These are phyloP conservation scores for Oxyria digyna DNA, from an alignment of 148 eudicot genomes.

Conservation along the genomic window DNA sequence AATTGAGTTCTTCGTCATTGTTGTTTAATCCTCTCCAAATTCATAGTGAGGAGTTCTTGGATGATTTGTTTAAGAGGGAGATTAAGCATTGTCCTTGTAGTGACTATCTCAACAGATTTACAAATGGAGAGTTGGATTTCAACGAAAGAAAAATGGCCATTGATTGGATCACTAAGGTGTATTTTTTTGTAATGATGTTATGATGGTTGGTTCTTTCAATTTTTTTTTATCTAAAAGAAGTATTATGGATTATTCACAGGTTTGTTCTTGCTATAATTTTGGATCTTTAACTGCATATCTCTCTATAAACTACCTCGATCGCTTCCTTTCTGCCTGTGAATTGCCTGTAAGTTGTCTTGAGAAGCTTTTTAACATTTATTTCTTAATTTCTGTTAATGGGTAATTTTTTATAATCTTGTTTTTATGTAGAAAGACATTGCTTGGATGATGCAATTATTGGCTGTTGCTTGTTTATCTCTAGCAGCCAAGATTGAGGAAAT, in stretches of 20 bases:
- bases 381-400: no score
- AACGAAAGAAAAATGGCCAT: neutral
- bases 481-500: conserved; percentile 76
- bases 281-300: conserved; percentile 54
- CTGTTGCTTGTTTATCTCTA: conserved; percentile 61
- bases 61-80: conserved; percentile 2
- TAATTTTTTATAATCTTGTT: no score
- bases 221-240: neutral
- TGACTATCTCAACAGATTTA: neutral
- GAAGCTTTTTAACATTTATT: no score
- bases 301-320: conserved; percentile 64
- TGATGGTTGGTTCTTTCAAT: neutral
- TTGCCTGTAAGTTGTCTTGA: conserved; percentile 41
- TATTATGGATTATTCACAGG: conserved; percentile 27
- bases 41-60: neutral
- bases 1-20: neutral
- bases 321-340: conserved; percentile 55
- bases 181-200: neutral
- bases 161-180: neutral
- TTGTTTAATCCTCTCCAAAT: neutral
- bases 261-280: conserved; percentile 50
- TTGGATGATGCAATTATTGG: conserved; percentile 74
- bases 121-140: neutral
- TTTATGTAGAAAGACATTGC: conserved; percentile 30
- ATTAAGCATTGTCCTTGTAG: neutral